Evolutionary conservation across 495 filamentous ascomycete genomes (phyloP).

Genomic region (Barbatosphaeria neglecta): DNA sequence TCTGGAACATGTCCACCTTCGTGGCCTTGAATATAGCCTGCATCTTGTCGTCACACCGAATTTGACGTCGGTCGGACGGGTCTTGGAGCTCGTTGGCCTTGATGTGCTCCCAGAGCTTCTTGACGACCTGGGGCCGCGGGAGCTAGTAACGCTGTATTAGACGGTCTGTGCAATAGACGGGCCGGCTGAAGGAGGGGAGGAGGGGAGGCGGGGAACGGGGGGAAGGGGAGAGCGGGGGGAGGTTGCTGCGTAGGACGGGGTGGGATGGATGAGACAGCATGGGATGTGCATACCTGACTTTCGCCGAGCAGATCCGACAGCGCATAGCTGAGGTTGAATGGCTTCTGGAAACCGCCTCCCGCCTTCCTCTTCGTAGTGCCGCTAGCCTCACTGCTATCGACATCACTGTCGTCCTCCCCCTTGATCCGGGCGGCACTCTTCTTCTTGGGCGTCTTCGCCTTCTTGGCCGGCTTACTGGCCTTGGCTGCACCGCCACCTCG

Average conservation of each 20-base stretch:
- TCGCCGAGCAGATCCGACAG: slow-evolving; percentile 45
- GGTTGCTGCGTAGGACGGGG: too few species aligned
- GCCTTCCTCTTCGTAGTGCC: slow-evolving; percentile 39
- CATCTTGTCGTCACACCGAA: slow-evolving; percentile 83
- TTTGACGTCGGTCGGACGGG: slow-evolving; percentile 80
- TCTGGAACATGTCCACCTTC: slow-evolving; percentile 94
- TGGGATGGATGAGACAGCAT: too few species aligned
- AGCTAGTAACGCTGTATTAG: slow-evolving; percentile 39
- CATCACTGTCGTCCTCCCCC: slow-evolving; percentile 68
- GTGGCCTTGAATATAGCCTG: slow-evolving; percentile 82
- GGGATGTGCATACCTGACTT: slow-evolving; percentile 41
- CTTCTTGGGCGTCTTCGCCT: slow-evolving; percentile 50
- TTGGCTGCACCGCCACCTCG: slow-evolving; percentile 49
- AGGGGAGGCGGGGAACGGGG: neutral
- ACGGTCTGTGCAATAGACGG: slow-evolving; percentile 2
- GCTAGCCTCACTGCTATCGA: slow-evolving; percentile 44
- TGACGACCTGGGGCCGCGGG: slow-evolving; percentile 88
- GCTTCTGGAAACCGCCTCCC: slow-evolving; percentile 39
- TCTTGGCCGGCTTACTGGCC: slow-evolving; percentile 26
- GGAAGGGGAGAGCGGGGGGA: too few species aligned
- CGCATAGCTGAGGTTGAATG: slow-evolving; percentile 38
- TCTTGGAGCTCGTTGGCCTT: slow-evolving; percentile 81
- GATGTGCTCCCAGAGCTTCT: slow-evolving; percentile 90
- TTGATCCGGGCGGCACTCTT: slow-evolving; percentile 70
- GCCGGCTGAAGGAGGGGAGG: neutral